Conservation (phyloP, 2,329 filamentous ascomycete genomes). For the Colletotrichum shisoi region DNA sequence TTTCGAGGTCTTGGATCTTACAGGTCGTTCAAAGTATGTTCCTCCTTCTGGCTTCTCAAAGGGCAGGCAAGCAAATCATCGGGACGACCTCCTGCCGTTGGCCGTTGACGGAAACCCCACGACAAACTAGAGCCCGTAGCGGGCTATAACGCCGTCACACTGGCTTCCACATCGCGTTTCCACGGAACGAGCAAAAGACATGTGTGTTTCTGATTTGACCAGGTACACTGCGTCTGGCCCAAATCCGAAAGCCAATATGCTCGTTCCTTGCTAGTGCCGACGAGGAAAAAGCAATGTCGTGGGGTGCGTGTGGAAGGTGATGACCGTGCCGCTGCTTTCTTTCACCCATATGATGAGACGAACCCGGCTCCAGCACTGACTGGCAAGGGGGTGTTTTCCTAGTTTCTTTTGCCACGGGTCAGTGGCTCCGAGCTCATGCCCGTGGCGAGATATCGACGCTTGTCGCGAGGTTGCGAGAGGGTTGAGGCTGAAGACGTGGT, state of each 20-base stretch:
- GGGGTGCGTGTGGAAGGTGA: conserved; percentile 20
- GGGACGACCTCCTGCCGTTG: background rate
- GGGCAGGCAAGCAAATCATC: background rate
- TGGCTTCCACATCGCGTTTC: background rate
- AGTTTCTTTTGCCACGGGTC: conserved; percentile 18
- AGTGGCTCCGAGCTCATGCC: background rate
- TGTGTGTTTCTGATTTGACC: background rate
- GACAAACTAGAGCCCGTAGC: conserved; percentile 2
- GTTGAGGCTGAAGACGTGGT: conserved; percentile 34
- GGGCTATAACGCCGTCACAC: background rate
- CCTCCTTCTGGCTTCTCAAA: background rate
- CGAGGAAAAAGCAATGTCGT: conserved; percentile 35
- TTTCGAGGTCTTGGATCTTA: background rate
- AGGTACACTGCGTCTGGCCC: conserved; percentile 27
- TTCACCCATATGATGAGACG: conserved; percentile 23
- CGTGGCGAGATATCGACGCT: conserved; percentile 1
- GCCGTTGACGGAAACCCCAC: background rate
- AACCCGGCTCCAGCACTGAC: conserved; percentile 13
- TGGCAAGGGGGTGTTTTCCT: conserved; percentile 6
- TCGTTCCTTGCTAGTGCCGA: conserved; percentile 31
- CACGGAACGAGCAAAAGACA: conserved; percentile 1
- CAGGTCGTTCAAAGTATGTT: background rate
- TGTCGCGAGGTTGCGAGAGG: conserved; percentile 27
- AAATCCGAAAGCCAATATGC: conserved; percentile 27
- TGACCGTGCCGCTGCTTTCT: conserved; percentile 26